Percentiles rank a stretch among this genome's conserved stretches.
phyloP scores from a whole-genome alignment of 2,329 filamentous ascomycete genomes.

The Drechslerella dactyloides region DNA sequence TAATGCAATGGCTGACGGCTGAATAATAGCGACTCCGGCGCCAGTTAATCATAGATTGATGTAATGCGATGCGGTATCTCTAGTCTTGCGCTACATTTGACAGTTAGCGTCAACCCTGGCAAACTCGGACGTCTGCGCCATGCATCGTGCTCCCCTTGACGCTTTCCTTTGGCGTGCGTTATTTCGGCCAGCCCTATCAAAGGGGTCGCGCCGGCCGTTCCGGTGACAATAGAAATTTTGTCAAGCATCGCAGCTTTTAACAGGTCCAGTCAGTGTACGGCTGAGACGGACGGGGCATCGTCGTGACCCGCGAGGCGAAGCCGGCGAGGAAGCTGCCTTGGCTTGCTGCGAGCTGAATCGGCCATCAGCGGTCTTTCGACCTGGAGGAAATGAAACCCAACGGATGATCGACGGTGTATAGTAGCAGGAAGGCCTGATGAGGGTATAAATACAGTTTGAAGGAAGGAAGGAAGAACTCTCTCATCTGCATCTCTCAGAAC shows the following conservation, averaged over 20 bases:
- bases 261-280: background rate
- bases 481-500: background rate
- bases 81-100: background rate
- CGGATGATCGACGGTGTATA: background rate
- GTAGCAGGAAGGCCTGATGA: background rate
- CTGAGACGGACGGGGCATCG: background rate
- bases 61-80: background rate
- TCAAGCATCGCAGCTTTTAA: background rate
- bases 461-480: background rate
- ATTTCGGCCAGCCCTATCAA: background rate
- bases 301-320: background rate
- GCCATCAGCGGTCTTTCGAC: background rate
- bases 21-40: background rate
- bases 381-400: background rate
- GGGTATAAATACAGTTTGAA: background rate
- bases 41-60: background rate
- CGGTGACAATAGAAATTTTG: background rate
- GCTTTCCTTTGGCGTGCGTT: background rate
- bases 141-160: background rate
- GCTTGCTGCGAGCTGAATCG: background rate
- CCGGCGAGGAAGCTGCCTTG: background rate
- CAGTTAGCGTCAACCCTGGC: background rate
- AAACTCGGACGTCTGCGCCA: background rate
- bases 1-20: no score
- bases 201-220: background rate